Base-by-base conservation (phyloP, 371 early-diverging fungal genomes). In the Rhizopus delemar region DNA sequence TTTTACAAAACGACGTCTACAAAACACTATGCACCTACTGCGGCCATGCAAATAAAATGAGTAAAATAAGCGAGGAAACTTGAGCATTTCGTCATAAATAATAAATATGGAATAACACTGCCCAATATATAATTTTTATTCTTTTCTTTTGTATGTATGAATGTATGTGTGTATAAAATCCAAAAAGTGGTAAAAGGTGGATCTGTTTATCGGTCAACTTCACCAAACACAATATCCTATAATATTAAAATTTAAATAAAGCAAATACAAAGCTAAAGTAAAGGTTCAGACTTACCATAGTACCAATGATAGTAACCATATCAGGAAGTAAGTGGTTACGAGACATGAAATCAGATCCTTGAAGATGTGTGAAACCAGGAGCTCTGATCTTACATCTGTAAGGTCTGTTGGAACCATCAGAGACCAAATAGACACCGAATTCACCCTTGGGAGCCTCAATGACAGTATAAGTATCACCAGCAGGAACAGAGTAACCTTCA, bases 361-460 rank as follows among this genome's bases (percentile, higher is more conserved):
- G 90, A 65, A 98, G 79, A 74, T 98, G 98, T 50, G 90, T 84
- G 81, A 94, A 97, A 55, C 98, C 98, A 41, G 98, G 98, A n/a
- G 98, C 96, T 65, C 92, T 79, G 67, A 98, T 95, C 80, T 96
- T 95, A 85, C 97, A 96, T 66, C 97, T 88, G 86, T 98, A 98
- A 43, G 98, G 98, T 59, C 90, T 86, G 82, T 93, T 94, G 50
- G 90, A 83, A 3, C 96, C 96, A 68, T 93, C 93, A 16, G 91
- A 90, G 3, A 93, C 87, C 54, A 94, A 77, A 72, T 87, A 93
- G 33, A 94, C 91, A 63, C 97, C 97, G 66, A 95, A 96, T 76
- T 96, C 97, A 70, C 96, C 97, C 87, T 98, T 98, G 62, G 98
- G 98, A 11, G 97, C 97, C 77, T 98, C 98, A 66, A 97, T 89